These are phyloP conservation scores for Aureoboletus auriporus DNA, from an alignment of 768 basidiomycete genomes.

Conservation along the genomic window DNA sequence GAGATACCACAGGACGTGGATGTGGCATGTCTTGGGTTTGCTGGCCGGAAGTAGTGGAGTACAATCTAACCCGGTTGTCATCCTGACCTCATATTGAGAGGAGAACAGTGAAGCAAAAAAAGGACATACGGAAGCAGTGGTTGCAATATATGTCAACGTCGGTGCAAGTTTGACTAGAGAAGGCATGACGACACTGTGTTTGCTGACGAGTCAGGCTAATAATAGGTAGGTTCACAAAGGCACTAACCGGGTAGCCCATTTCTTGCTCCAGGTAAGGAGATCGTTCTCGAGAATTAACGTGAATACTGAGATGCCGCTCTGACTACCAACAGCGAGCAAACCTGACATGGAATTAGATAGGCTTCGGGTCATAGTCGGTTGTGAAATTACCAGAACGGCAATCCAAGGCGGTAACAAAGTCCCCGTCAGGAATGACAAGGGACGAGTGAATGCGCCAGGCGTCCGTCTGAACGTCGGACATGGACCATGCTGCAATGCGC, in stretches of 20 bases:
- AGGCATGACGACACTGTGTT: slow-evolving; percentile 44
- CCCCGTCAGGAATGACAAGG: slow-evolving; percentile 54
- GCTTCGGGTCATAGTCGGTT: background rate
- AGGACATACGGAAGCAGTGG: slow-evolving; percentile 50
- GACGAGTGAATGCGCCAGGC: slow-evolving; percentile 83
- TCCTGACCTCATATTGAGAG: slow-evolving; percentile 36
- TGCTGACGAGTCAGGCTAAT: slow-evolving; percentile 9
- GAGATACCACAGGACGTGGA: slow-evolving; percentile 64
- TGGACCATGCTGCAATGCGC: slow-evolving; percentile 75
- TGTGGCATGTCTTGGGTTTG: slow-evolving; percentile 67
- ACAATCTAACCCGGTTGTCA: slow-evolving; percentile 57
- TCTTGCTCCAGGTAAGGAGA: slow-evolving; percentile 76
- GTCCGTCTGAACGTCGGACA: slow-evolving; percentile 59
- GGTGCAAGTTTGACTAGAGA: slow-evolving; percentile 64
- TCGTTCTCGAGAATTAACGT: slow-evolving; percentile 78
- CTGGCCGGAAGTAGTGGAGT: slow-evolving; percentile 68
- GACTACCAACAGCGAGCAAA: slow-evolving; percentile 66
- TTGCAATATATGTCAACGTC: slow-evolving; percentile 70
- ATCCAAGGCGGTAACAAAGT: slow-evolving; percentile 58
- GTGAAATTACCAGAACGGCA: slow-evolving; percentile 62
- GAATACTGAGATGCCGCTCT: slow-evolving; percentile 62
- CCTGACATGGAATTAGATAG: slow-evolving; percentile 45
- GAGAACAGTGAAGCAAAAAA: background rate
- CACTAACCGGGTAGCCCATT: slow-evolving; percentile 66
- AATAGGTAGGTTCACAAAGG: background rate